These are phyloP conservation scores for Daldinia childiae DNA, from an alignment of 495 filamentous ascomycete species.

Conservation along the genomic window DNA sequence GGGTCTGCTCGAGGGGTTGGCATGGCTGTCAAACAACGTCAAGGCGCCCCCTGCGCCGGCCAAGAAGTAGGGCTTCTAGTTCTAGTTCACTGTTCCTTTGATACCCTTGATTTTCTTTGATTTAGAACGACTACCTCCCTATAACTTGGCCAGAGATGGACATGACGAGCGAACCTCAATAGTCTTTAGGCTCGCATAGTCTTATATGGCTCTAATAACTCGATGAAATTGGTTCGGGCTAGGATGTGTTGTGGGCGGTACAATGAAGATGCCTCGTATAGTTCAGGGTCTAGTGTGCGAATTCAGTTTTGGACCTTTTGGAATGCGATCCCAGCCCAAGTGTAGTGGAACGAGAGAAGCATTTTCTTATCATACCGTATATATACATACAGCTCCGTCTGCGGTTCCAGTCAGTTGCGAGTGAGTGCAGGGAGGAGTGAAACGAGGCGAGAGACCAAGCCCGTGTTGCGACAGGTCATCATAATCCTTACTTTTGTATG, in stretches of 20 bases:
- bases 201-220: constrained; percentile 19
- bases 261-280: constrained; percentile 4
- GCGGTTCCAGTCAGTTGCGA: background rate
- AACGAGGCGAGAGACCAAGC: background rate
- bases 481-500: background rate
- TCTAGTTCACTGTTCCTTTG: constrained; percentile 30
- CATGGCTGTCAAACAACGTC: constrained; percentile 94
- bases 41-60: constrained; percentile 70
- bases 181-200: constrained; percentile 2
- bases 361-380: constrained; percentile 3
- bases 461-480: background rate
- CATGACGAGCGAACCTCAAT: background rate
- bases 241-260: constrained; percentile 8
- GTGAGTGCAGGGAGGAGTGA: constrained; percentile 1
- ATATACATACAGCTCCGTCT: constrained; percentile 1
- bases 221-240: constrained; percentile 22
- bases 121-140: constrained; percentile 20
- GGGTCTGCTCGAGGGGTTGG: constrained; percentile 91
- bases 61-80: constrained; percentile 57
- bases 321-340: background rate
- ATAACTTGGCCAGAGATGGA: background rate
- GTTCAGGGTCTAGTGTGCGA: constrained; percentile 5
- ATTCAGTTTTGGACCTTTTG: constrained; percentile 1
- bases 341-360: background rate
- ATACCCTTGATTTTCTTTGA: constrained; percentile 37